Evolutionary conservation across 2,329 filamentous ascomycete genomes (phyloP), one percentile per base, ranked within the genome.

Genomic region (Dendrostoma leiphaemia): DNA sequence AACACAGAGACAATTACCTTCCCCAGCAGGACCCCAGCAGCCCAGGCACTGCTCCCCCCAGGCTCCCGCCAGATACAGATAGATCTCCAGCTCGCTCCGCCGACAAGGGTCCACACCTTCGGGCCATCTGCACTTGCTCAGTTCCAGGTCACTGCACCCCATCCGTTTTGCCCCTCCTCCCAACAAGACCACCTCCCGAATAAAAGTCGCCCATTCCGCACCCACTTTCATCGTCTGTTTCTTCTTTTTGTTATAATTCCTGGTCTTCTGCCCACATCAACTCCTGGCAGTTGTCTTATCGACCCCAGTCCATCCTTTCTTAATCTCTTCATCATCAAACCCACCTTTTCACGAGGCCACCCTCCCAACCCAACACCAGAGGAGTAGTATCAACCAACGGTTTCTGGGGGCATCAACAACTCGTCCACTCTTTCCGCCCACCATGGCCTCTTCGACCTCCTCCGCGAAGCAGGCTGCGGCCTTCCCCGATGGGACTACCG

Each of bases 401-500:
- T 31, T 44, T 37, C 44, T 44, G 9, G 43, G 49, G 54, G 31
- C 47, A 35, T 38, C 19, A 41, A 48, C 31, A 45, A 26, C 47
- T 32, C 31, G 35, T 10, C 17, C 5, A 24, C 52, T 37, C 40
- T 24, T 23, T 21, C 29, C 45, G 23, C 31, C 58, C 63, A 60
- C 53, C 51, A 71, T 71, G 69, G 62, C 68, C 51, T 62, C 63
- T 28, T 58, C 60, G 64, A 68, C 75, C 60, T 68, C 74, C 51
- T 71, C 74, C 31, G 68, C 70, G 60, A 47, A 46, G 32, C 54
- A 35, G 54, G 72, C 73, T 58, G 67, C 71, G 58, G 68, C 71
- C 65, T 73, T 76, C 59, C 69, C 73, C 26, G 80, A 83, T 64
- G 80, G 79, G 69, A 82, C 79, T 48, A 77, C 73, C 58, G 80